Evolutionary conservation across 1,284 basidiomycete species (phyloP).

Genomic region (Leccinum fallax): DNA sequence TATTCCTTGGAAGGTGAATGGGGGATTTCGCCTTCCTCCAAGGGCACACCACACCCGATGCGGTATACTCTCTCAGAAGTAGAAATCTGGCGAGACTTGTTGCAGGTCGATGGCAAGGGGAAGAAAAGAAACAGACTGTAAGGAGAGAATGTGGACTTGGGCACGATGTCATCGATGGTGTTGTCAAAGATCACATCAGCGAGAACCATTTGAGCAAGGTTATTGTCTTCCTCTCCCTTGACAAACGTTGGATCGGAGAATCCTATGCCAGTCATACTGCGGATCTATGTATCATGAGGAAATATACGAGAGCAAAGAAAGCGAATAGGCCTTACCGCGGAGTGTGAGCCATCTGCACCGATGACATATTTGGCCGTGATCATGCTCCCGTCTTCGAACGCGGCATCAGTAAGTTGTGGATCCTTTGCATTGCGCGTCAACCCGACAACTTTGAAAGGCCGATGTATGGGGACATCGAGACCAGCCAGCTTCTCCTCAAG

Average conservation of each 20-base stretch:
- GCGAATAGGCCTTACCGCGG: conserved; percentile 44
- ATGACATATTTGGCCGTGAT: conserved; percentile 46
- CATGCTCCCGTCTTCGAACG: conserved; percentile 51
- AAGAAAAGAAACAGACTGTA: too few relatives aligned
- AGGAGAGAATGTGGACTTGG: conserved; percentile 12
- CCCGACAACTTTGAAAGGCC: conserved; percentile 33
- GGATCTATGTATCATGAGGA: conserved; percentile 14
- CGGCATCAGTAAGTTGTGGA: conserved; percentile 40
- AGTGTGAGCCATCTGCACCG: conserved; percentile 30
- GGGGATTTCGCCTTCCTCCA: conserved; percentile 30
- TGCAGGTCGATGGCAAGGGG: conserved; percentile 32
- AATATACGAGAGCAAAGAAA: neutral
- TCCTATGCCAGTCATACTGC: conserved; percentile 21
- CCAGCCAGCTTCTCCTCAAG: conserved; percentile 41
- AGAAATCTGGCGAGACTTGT: conserved; percentile 12
- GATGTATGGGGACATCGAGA: conserved; percentile 24
- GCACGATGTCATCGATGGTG: neutral
- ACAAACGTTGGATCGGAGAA: conserved; percentile 17
- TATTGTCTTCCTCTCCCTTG: conserved; percentile 2
- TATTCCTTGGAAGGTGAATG: conserved; percentile 36
- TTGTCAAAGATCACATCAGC: conserved; percentile 6
- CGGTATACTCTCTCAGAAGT: conserved; percentile 31
- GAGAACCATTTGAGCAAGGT: conserved; percentile 24
- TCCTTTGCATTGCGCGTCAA: conserved; percentile 31
- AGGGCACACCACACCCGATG: conserved; percentile 38